Conservation (phyloP, 441 rosid genomes). For the Oxalis stricta region DNA sequence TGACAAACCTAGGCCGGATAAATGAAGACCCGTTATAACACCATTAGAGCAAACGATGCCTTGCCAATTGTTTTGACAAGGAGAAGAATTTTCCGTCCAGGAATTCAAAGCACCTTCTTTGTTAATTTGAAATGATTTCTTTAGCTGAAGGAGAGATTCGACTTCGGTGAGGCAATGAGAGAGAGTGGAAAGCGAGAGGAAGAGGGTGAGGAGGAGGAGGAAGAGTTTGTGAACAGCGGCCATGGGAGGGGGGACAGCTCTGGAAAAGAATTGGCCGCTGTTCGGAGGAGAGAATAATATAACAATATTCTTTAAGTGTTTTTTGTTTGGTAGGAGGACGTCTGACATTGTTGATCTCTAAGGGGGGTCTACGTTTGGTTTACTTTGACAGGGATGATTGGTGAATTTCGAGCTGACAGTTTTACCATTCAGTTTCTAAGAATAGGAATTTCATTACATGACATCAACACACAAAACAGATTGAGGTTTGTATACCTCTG, state of each 20-base stretch:
- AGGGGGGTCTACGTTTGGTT: conserved; percentile 9
- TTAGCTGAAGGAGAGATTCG: conserved; percentile 36
- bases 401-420: conserved; percentile 21
- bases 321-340: conserved; percentile 10
- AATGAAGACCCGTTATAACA: conserved; percentile 41
- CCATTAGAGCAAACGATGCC: conserved; percentile 48
- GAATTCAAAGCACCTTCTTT: conserved; percentile 23
- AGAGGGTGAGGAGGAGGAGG: conserved; percentile 9
- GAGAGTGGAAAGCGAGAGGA: conserved; percentile 6
- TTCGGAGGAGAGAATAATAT: conserved; percentile 20
- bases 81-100: conserved; percentile 39
- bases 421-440: conserved; percentile 15
- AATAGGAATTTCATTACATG: conserved; percentile 15
- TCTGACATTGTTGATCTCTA: conserved; percentile 19
- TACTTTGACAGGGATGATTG: conserved; percentile 15
- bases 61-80: conserved; percentile 44
- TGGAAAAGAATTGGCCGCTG: conserved; percentile 30
- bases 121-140: conserved; percentile 25
- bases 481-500: conserved; percentile 6
- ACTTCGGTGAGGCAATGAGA: conserved; percentile 22
- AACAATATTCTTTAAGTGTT: conserved; percentile 8
- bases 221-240: conserved; percentile 23
- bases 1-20: conserved; percentile 31
- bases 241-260: conserved; percentile 24
- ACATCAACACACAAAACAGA: conserved; percentile 3